phyloP scores from a whole-genome alignment of 805 yeast genomes.

The Saitoella complicata region DNA sequence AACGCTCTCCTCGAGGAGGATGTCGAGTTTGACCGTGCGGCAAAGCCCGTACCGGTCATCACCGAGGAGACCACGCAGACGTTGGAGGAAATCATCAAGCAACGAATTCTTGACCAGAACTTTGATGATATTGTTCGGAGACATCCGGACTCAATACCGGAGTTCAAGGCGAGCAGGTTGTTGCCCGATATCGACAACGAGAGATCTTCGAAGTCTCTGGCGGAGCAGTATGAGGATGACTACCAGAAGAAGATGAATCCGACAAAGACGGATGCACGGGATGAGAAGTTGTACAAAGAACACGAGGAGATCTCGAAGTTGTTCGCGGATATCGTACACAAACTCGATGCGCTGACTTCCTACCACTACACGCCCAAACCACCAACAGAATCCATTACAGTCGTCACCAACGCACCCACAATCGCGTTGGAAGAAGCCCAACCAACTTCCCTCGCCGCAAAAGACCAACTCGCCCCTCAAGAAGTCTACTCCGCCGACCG shows the following conservation, averaged over 20 bases:
- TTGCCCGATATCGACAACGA: conserved; percentile 57
- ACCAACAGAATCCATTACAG: conserved; percentile 57
- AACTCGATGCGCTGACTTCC: conserved; percentile 79
- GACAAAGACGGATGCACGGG: conserved; percentile 30
- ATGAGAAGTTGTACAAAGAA: conserved; percentile 49
- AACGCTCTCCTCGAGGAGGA: conserved; percentile 74
- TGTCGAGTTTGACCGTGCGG: conserved; percentile 77
- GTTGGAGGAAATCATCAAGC: conserved; percentile 73
- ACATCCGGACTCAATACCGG: conserved; percentile 46
- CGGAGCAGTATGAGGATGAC: conserved; percentile 84
- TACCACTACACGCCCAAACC: conserved; percentile 92
- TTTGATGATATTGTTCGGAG: conserved; percentile 78
- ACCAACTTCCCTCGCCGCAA: conserved; percentile 48
- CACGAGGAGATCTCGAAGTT: conserved; percentile 65
- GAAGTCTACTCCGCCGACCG: conserved; percentile 43
- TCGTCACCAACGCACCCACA: conserved; percentile 69
- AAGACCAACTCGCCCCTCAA: conserved; percentile 80
- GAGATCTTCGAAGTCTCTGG: conserved; percentile 74
- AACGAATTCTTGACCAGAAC: conserved; percentile 41
- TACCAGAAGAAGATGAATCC: conserved; percentile 27
- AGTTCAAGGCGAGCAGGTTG: conserved; percentile 35
- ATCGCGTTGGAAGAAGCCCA: conserved; percentile 92
- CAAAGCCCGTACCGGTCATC: conserved; percentile 91
- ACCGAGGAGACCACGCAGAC: conserved; percentile 77
- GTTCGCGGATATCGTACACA: conserved; percentile 45